Percentiles rank a stretch among this genome's conserved stretches.
Conservation (phyloP, 169 alveolate species). For the Plasmodium falciparum region DNA sequence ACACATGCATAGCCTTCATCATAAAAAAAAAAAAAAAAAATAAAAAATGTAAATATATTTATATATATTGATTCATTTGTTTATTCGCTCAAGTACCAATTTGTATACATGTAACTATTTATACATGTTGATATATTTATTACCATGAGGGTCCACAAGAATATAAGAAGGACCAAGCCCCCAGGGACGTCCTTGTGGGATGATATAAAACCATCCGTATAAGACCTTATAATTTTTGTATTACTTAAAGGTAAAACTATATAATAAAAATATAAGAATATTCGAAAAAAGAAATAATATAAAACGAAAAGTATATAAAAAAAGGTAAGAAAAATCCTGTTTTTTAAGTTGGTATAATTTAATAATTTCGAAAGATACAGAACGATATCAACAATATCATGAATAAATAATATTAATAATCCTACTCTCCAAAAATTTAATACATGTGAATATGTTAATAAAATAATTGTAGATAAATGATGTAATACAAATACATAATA, state of each 20-base stretch:
- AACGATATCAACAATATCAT: conserved; percentile 85
- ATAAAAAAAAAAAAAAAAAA: conserved; percentile 4
- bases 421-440: conserved; percentile 75
- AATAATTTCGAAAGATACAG: conserved; percentile 78
- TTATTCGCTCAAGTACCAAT: too few species aligned
- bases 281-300: conserved; percentile 67
- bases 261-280: conserved; percentile 46
- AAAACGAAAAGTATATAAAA: conserved; percentile 64
- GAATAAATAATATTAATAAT: conserved; percentile 74
- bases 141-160: conserved; percentile 70
- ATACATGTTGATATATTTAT: too few species aligned
- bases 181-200: conserved; percentile 56
- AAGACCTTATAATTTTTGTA: conserved; percentile 13
- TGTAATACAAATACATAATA: conserved; percentile 52
- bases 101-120: too few species aligned
- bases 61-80: background rate
- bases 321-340: background rate
- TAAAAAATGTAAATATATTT: background rate
- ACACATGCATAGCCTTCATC: conserved; percentile 50
- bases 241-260: conserved; percentile 57
- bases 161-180: conserved; percentile 23
- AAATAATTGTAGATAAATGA: conserved; percentile 48
- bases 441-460: conserved; percentile 39
- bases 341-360: conserved; percentile 55
- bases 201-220: conserved; percentile 66